Conservation (phyloP, 208 protist species). For the Acanthamoeba royreba region DNA sequence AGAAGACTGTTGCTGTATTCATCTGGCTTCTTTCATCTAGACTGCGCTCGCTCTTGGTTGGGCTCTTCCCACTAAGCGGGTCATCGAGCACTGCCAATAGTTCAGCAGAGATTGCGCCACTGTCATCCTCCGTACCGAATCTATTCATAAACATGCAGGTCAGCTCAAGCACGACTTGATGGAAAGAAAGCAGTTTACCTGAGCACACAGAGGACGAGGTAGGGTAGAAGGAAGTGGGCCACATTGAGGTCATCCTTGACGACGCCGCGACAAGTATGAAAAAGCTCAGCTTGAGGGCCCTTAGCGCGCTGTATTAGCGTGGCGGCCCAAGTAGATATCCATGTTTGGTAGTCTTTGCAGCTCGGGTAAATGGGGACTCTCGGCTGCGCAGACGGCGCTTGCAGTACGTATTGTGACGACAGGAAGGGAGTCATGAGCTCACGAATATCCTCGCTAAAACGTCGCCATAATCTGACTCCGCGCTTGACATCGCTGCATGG, state of each 20-base stretch:
- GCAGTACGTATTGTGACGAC: slow-evolving; percentile 21
- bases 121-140: neutral
- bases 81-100: neutral
- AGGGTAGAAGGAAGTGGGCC: slow-evolving; percentile 62
- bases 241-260: slow-evolving; percentile 65
- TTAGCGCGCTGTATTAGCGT: slow-evolving; percentile 12
- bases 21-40: slow-evolving; percentile 11
- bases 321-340: slow-evolving; percentile 45
- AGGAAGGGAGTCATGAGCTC: slow-evolving; percentile 14
- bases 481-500: neutral
- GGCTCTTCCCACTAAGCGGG: neutral
- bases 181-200: neutral
- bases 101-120: neutral
- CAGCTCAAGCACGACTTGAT: neutral
- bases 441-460: slow-evolving; percentile 1
- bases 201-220: slow-evolving; percentile 59
- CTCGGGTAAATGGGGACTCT: neutral
- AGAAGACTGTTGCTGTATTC: slow-evolving; percentile 1
- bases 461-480: neutral
- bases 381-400: neutral
- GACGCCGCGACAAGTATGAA: slow-evolving; percentile 61
- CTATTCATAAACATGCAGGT: neutral
- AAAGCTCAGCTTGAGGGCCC: slow-evolving; percentile 46
- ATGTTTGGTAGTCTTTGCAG: slow-evolving; percentile 51
- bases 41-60: neutral